Conservation (phyloP, 2,329 filamentous ascomycete species). For the Aspergillus sp. region DNA sequence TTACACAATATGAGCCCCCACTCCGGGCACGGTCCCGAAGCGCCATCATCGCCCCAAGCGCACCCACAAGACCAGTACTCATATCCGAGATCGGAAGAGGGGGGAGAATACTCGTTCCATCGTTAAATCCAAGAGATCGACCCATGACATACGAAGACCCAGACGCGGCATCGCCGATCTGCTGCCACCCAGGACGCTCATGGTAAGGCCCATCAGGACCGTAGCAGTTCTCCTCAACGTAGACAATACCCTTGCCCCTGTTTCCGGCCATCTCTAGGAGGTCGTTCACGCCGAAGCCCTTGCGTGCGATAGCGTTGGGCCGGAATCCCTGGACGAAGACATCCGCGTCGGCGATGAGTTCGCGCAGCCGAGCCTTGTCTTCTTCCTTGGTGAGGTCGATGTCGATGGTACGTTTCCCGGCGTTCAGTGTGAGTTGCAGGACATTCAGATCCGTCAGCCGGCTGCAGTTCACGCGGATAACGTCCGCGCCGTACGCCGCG, state of each 20-base stretch:
- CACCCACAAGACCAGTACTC: background rate
- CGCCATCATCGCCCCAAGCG: background rate
- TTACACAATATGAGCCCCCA: constrained; percentile 21
- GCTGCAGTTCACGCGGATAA: constrained; percentile 47
- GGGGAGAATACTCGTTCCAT: background rate
- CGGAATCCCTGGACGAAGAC: constrained; percentile 55
- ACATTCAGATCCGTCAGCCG: background rate
- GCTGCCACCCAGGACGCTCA: constrained; percentile 50
- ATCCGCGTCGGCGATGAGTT: constrained; percentile 51
- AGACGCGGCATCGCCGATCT: constrained; percentile 46
- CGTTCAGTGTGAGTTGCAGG: constrained; percentile 11
- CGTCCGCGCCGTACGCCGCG: constrained; percentile 47
- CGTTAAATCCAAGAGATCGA: constrained; percentile 16
- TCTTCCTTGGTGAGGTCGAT: constrained; percentile 47
- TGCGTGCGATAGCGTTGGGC: constrained; percentile 36
- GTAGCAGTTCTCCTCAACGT: constrained; percentile 52
- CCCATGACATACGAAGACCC: constrained; percentile 37
- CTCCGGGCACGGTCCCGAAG: background rate
- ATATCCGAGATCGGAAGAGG: background rate
- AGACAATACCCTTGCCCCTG: constrained; percentile 46
- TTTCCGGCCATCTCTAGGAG: constrained; percentile 39
- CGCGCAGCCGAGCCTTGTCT: constrained; percentile 39
- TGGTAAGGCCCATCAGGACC: constrained; percentile 48
- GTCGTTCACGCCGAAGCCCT: constrained; percentile 1
- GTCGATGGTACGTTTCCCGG: constrained; percentile 15